Base-by-base conservation (phyloP, 2,329 filamentous ascomycete species). In the Pseudopithomyces chartarum region DNA sequence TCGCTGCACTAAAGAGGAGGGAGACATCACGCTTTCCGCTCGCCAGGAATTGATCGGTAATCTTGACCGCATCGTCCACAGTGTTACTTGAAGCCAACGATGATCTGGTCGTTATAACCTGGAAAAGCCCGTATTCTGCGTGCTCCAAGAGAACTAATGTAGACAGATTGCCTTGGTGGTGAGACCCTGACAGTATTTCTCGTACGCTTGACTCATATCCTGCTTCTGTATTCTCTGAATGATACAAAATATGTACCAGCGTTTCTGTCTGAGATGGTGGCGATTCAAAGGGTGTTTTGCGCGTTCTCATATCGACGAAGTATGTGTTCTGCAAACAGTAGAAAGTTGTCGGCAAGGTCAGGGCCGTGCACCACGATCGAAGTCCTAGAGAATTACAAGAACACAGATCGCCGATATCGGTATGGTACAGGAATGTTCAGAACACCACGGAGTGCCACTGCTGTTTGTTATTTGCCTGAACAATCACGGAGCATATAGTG, bases 81-180 rank as follows among this genome's bases (percentile, higher is more conserved):
- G 10, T 51, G 32, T 55, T 55, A 11, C 38, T 58, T 11, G 56
- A 51, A 13, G 19, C n/a, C 6, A 43, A 33, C 19, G 36, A 22
- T 11, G 36, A 13, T 15, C 32, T 12, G 12, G 45, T 39, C 23
- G 40, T 34, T 42, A 40, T 39, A 33, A 54, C 6, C 7, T 47
- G 29, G 20, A 54, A 54, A 6, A 26, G 13, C 3, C 43, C 42
- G 23, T 39, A 19, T 3, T 42, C 29, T 19, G 23, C 5, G 7
- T 29, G 10, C 15, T 54, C 51, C 34, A 36, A 36, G 22, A 54
- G 33, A 6, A 47, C 29, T 4, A 38, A 13, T 5, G 33, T 33
- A 2, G 29, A 22, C 26, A 32, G 26, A 23, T 7, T n/a, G 5
- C 23, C 20, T 15, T 40, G 17, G 6, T 36, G 4, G 26, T 45